Base-by-base conservation (phyloP, 1,284 basidiomycete species). In the Tilletiopsis washingtonensis region DNA sequence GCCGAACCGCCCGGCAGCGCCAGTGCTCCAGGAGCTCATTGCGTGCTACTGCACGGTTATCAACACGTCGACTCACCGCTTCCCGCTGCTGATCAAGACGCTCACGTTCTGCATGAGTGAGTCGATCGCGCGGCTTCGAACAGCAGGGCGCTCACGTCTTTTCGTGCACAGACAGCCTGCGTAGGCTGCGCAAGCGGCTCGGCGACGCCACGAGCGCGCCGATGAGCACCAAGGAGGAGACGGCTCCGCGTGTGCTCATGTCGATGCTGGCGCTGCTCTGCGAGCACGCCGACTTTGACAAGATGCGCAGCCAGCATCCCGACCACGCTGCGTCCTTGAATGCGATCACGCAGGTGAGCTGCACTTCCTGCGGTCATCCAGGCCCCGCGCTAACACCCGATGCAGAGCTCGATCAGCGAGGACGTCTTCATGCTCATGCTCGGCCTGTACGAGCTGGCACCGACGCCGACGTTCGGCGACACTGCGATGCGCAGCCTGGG, bases 1-100 rank as follows among this genome's bases (percentile, higher is more conserved):
- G 7, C 56, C 57, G 29, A 50, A 50, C 21, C 57, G 47, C 20
- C 61, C 62, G 1, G 62, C 62, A 11, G 47, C 47, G 12, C 49
- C 55, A 2, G 38, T 63, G 17, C 54, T 71, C 29, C 88, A 91
- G 75, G 91, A 94, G 74, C 82, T 84, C 6, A 84, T 98, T 11
- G 87, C 87, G 0, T 96, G 91, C 64, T 84, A 91, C 75, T 93
- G 91, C 70, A 80, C 82, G 0, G 84, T 88, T 2, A 84, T 93
- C 1, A 82, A 83, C 45, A 76, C 86, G 62, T 79, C 97, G 25
- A 97, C 94, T 0, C 84, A 88, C 59, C 88, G 94, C 62, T 93
- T 84, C 64, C 75, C 75, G 12, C 80, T 83, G 21, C 77, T 96
- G 14, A 80, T 88, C 19, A 83, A 82, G 29, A 78, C 94, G 11